Evolutionary conservation across 2,329 filamentous ascomycete species (phyloP).

Genomic region (Verticillium nubilum): DNA sequence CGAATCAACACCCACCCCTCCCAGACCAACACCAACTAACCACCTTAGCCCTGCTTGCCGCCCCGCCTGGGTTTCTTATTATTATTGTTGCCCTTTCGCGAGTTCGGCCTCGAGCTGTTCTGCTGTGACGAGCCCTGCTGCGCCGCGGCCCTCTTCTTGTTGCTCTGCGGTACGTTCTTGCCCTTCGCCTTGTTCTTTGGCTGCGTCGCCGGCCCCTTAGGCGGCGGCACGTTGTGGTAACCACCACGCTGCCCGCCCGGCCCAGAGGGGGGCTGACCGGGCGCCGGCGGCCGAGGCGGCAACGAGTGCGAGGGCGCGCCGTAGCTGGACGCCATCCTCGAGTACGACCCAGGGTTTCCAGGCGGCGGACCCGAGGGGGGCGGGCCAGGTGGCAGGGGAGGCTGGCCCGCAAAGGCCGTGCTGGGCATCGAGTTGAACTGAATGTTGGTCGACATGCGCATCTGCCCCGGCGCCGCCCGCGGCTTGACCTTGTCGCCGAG

Average conservation of each 20-base stretch:
- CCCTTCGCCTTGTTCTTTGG: slow-evolving; percentile 6
- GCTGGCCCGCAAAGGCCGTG: slow-evolving; percentile 19
- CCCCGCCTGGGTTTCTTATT: slow-evolving; percentile 8
- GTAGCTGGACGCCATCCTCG: slow-evolving; percentile 8
- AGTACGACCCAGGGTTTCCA: slow-evolving; percentile 13
- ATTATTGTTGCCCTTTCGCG: slow-evolving; percentile 4
- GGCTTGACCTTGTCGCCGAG: slow-evolving; percentile 28
- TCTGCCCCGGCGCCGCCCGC: slow-evolving; percentile 23
- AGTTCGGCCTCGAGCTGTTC: slow-evolving; percentile 2
- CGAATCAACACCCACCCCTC: not conserved
- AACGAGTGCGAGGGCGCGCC: slow-evolving; percentile 6
- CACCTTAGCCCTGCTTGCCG: slow-evolving; percentile 9
- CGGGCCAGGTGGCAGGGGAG: slow-evolving; percentile 32
- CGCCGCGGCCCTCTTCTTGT: slow-evolving; percentile 2
- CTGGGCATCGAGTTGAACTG: slow-evolving; percentile 20
- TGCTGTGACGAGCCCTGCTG: slow-evolving; percentile 4
- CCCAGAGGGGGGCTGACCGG: not conserved
- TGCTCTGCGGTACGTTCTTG: slow-evolving; percentile 5
- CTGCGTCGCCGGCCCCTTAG: slow-evolving; percentile 7
- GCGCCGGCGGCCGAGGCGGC: not conserved
- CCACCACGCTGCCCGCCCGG: slow-evolving; percentile 5
- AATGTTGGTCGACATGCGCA: slow-evolving; percentile 34
- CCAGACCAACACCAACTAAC: not conserved
- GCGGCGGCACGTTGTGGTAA: slow-evolving; percentile 8
- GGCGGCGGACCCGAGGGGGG: slow-evolving; percentile 23